Conservation (phyloP, 495 filamentous ascomycete genomes). For the Aspergillus sparsus region DNA sequence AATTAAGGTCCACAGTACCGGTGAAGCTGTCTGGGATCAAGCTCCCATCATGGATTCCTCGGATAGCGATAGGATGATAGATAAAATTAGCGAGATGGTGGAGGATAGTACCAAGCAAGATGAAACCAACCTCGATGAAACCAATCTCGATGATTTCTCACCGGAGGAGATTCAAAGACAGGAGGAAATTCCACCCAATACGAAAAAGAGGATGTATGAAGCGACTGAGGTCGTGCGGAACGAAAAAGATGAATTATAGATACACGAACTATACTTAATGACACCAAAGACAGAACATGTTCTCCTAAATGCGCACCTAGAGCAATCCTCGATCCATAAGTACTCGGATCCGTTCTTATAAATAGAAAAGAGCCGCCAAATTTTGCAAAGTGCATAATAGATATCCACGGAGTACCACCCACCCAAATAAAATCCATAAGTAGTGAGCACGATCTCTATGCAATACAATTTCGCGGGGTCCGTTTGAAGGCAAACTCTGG, state of each 20-base stretch:
- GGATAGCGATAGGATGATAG: constrained; percentile 48
- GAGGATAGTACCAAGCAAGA: constrained; percentile 47
- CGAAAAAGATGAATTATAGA: constrained; percentile 58
- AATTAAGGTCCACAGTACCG: constrained; percentile 25
- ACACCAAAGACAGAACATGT: constrained; percentile 19
- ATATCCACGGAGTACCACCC: too few species aligned
- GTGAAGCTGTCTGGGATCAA: constrained; percentile 28
- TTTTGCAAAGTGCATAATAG: too few species aligned
- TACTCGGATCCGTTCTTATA: too few species aligned
- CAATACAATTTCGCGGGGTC: too few species aligned
- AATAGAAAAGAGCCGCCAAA: too few species aligned
- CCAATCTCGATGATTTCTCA: constrained; percentile 35
- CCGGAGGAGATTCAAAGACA: constrained; percentile 46
- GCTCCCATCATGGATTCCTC: constrained; percentile 28
- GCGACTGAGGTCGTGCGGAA: constrained; percentile 43
- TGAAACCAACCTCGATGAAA: constrained; percentile 34
- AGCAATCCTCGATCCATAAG: background rate
- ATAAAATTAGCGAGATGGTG: constrained; percentile 57
- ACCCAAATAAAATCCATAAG: too few species aligned
- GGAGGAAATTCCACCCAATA: constrained; percentile 58
- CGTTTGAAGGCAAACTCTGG: too few species aligned
- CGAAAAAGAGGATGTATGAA: constrained; percentile 87
- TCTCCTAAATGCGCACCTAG: background rate
- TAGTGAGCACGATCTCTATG: too few species aligned
- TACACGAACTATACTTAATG: constrained; percentile 15